Evolutionary conservation across 2,329 filamentous ascomycete genomes (phyloP).

Genomic region (Apiospora marii): DNA sequence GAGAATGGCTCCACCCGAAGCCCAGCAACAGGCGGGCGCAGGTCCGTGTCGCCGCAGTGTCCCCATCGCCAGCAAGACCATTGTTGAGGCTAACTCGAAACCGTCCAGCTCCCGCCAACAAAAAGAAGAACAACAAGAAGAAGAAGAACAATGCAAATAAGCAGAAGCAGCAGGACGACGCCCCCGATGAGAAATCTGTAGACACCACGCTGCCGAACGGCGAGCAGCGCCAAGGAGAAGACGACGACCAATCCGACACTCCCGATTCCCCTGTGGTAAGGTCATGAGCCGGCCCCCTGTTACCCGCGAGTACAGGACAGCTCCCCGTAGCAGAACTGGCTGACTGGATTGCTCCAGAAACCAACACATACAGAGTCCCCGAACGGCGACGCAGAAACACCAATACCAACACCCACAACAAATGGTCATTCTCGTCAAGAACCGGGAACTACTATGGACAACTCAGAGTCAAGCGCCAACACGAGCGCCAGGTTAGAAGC

Average conservation of each 20-base stretch:
- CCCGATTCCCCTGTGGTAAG: slow-evolving; percentile 49
- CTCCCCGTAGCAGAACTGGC: neutral
- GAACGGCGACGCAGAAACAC: slow-evolving; percentile 49
- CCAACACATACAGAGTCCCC: slow-evolving; percentile 26
- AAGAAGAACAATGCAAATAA: slow-evolving; percentile 55
- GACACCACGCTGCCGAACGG: slow-evolving; percentile 37
- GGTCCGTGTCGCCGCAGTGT: slow-evolving; percentile 35
- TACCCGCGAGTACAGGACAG: neutral
- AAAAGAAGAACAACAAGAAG: slow-evolving; percentile 67
- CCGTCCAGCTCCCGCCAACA: slow-evolving; percentile 46
- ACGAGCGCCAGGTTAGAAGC: slow-evolving; percentile 70
- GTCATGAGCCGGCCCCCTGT: neutral
- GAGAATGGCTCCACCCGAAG: slow-evolving; percentile 43
- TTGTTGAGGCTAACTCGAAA: slow-evolving; percentile 21
- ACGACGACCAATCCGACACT: slow-evolving; percentile 54
- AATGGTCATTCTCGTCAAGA: slow-evolving; percentile 46
- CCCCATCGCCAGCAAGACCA: slow-evolving; percentile 22
- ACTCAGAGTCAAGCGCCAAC: slow-evolving; percentile 39
- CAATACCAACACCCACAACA: slow-evolving; percentile 43
- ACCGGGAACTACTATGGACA: slow-evolving; percentile 29
- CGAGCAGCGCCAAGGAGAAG: slow-evolving; percentile 38
- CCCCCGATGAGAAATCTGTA: slow-evolving; percentile 29
- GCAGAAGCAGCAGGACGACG: slow-evolving; percentile 30
- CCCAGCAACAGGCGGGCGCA: slow-evolving; percentile 39
- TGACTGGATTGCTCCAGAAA: slow-evolving; percentile 8